phyloP scores from a whole-genome alignment of 2,329 filamentous ascomycete genomes.

The Stromatinia cepivora region DNA sequence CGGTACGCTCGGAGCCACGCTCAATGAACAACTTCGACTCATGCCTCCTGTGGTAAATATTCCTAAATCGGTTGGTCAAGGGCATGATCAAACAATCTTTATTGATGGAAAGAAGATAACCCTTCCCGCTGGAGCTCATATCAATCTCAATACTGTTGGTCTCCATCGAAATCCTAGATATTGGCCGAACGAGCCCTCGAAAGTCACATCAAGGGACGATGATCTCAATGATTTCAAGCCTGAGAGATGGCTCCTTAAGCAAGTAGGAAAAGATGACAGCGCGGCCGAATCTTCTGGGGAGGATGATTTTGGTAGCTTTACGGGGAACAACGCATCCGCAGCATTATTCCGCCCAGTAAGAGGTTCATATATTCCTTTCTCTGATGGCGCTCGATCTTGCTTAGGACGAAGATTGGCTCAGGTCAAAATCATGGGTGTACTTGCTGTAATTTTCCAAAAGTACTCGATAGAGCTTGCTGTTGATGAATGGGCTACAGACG shows the following conservation, averaged over 20 bases:
- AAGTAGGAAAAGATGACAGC: slow-evolving; percentile 52
- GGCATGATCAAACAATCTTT: slow-evolving; percentile 56
- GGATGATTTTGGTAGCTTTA: slow-evolving; percentile 24
- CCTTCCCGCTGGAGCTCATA: slow-evolving; percentile 40
- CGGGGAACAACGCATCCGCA: slow-evolving; percentile 24
- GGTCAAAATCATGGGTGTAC: slow-evolving; percentile 41
- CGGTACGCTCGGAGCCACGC: slow-evolving; percentile 69
- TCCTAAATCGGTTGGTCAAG: slow-evolving; percentile 61
- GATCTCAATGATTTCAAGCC: slow-evolving; percentile 50
- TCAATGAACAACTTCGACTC: slow-evolving; percentile 76
- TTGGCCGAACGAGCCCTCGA: slow-evolving; percentile 51
- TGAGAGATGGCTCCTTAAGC: slow-evolving; percentile 62
- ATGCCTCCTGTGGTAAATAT: slow-evolving; percentile 71
- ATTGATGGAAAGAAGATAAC: slow-evolving; percentile 32
- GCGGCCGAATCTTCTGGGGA: slow-evolving; percentile 19
- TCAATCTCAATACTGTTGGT: slow-evolving; percentile 48
- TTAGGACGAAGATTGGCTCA: slow-evolving; percentile 43
- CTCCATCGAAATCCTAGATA: slow-evolving; percentile 56
- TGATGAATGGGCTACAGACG: slow-evolving; percentile 37
- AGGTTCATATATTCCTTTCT: slow-evolving; percentile 42
- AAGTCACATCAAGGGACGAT: slow-evolving; percentile 61
- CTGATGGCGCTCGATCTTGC: slow-evolving; percentile 44
- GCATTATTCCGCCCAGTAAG: slow-evolving; percentile 36
- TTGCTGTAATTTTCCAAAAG: slow-evolving; percentile 38
- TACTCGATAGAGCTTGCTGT: slow-evolving; percentile 39